These are phyloP conservation scores for Globisporangium parvum DNA, from an alignment of 352 stramenopile species.

Conservation along the genomic window DNA sequence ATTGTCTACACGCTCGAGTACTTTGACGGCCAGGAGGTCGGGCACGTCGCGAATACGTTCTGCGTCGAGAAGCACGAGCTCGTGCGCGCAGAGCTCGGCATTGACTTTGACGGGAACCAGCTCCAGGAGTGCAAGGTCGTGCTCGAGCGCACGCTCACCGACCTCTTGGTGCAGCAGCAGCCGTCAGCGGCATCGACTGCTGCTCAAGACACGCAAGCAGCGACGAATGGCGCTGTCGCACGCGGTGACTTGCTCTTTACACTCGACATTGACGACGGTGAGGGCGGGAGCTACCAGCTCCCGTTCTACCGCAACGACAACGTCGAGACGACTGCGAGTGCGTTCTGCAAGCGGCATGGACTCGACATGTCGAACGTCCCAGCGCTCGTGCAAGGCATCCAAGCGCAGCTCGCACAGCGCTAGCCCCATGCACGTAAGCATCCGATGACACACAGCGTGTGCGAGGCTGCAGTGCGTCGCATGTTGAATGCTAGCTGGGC, in stretches of 20 bases:
- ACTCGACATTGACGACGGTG: constrained; percentile 62
- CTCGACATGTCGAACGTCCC: constrained; percentile 53
- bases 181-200: not conserved
- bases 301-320: constrained; percentile 51
- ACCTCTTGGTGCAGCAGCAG: constrained; percentile 1
- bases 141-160: constrained; percentile 23
- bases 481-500: too few species aligned
- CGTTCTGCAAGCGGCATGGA: constrained; percentile 52
- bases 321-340: constrained; percentile 27
- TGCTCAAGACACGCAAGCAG: constrained; percentile 7
- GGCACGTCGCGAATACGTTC: constrained; percentile 53
- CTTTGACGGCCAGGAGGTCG: constrained; percentile 52
- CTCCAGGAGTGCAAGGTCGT: constrained; percentile 56
- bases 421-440: too few species aligned
- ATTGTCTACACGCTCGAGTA: constrained; percentile 58
- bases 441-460: too few species aligned
- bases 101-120: constrained; percentile 53
- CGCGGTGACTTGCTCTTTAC: constrained; percentile 48
- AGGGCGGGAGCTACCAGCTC: constrained; percentile 34
- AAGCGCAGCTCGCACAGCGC: constrained; percentile 32
- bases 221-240: constrained; percentile 6
- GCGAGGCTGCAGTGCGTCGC: too few species aligned
- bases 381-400: constrained; percentile 52
- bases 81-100: constrained; percentile 37
- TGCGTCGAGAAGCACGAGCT: constrained; percentile 68